Percentiles rank a stretch among this genome's conserved stretches.
Conservation (phyloP, 805 yeast genomes). For the Huiozyma naganishii region DNA sequence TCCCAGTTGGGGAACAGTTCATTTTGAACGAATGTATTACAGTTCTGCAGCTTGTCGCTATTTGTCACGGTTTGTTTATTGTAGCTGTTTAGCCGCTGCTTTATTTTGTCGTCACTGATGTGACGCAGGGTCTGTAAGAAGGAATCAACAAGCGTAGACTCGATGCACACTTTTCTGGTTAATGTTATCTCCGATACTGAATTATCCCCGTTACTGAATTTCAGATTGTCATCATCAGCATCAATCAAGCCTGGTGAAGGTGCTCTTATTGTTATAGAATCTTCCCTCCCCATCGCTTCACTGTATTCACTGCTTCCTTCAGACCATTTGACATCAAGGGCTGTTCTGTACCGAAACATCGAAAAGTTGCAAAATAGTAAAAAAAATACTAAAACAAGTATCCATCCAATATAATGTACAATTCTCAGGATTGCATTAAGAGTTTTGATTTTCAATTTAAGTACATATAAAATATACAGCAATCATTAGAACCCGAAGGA, state of each 20-base stretch:
- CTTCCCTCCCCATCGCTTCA: background rate
- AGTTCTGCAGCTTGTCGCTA: constrained; percentile 16
- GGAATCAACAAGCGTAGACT: constrained; percentile 23
- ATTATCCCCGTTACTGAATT: constrained; percentile 8
- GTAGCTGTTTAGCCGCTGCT: constrained; percentile 33
- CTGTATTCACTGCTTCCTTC: no score
- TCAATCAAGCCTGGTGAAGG: constrained; percentile 8
- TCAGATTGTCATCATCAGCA: constrained; percentile 7
- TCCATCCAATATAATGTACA: no score
- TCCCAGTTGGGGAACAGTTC: constrained; percentile 40
- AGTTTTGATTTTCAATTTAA: no score
- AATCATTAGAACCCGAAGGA: constrained; percentile 39
- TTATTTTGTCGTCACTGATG: constrained; percentile 37
- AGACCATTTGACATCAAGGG: no score
- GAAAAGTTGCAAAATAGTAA: no score
- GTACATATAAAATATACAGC: no score
- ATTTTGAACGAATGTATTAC: constrained; percentile 28
- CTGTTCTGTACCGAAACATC: no score
- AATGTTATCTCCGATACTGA: constrained; percentile 12
- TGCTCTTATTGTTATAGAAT: constrained; percentile 3
- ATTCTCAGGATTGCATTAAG: no score
- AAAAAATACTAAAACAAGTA: no score
- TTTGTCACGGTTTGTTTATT: constrained; percentile 10
- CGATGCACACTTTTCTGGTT: constrained; percentile 22
- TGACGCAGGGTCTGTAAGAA: constrained; percentile 23